These are phyloP conservation scores for Capsicum baccatum DNA, from an alignment of 257 asterid genomes.

Conservation along the genomic window DNA sequence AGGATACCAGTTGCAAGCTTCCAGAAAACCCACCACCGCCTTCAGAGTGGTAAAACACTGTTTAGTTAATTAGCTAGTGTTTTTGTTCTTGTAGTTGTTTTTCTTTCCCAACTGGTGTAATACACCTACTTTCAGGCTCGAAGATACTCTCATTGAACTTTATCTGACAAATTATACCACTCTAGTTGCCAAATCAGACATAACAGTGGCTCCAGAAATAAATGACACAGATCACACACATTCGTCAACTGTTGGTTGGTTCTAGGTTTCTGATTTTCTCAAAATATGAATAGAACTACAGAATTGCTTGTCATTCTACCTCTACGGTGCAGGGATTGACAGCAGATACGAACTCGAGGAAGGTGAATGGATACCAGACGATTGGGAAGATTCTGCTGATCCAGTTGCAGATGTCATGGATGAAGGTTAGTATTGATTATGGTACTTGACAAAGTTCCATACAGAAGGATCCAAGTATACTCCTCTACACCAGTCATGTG, in stretches of 20 bases:
- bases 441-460: not conserved
- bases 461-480: too few species aligned
- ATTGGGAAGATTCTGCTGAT: slow-evolving; percentile 52
- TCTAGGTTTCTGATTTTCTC: slow-evolving; percentile 29
- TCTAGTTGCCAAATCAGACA: slow-evolving; percentile 43
- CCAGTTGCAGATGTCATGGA: slow-evolving; percentile 46
- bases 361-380: slow-evolving; percentile 88
- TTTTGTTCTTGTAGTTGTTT: slow-evolving; percentile 18
- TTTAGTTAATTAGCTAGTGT: slow-evolving; percentile 23
- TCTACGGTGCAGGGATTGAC: slow-evolving; percentile 56
- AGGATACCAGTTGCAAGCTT: slow-evolving; percentile 40
- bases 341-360: slow-evolving; percentile 73
- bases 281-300: slow-evolving; percentile 16
- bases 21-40: slow-evolving; percentile 76
- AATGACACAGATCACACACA: slow-evolving; percentile 38
- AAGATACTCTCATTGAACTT: slow-evolving; percentile 89
- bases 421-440: slow-evolving; percentile 56
- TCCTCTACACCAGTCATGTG: too few species aligned
- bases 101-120: slow-evolving; percentile 35
- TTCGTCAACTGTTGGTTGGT: slow-evolving; percentile 51
- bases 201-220: slow-evolving; percentile 39
- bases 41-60: slow-evolving; percentile 78
- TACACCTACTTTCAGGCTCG: slow-evolving; percentile 65
- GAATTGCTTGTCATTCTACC: slow-evolving; percentile 35
- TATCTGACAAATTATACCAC: slow-evolving; percentile 71